Percentiles rank a stretch among this genome's conserved stretches.
phyloP scores from a whole-genome alignment of 148 eudicot species.

The Bassia scoparia region DNA sequence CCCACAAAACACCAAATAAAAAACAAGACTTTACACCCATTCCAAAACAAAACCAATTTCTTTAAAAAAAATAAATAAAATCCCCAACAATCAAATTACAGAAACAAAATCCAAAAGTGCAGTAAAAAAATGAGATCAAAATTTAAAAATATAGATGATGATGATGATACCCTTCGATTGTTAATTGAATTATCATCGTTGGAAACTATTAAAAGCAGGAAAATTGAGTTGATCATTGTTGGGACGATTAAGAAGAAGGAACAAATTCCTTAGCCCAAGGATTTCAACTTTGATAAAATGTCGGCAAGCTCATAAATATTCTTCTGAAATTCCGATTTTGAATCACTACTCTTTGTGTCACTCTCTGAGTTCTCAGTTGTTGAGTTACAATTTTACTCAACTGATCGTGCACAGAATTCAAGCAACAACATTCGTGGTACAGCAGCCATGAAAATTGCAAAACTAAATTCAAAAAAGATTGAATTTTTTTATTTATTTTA shows the following conservation, averaged over 20 bases:
- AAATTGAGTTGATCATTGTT: constrained; percentile 44
- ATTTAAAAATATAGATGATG: neutral
- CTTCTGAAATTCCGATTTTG: constrained; percentile 49
- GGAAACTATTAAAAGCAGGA: constrained; percentile 31
- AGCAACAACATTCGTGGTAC: constrained; percentile 41
- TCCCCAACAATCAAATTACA: constrained; percentile 26
- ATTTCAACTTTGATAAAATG: constrained; percentile 66
- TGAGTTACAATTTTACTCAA: constrained; percentile 29
- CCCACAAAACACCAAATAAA: neutral
- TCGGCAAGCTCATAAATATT: constrained; percentile 62
- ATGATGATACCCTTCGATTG: constrained; percentile 64
- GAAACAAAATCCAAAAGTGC: neutral
- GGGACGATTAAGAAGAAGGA: constrained; percentile 49
- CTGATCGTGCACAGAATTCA: constrained; percentile 40
- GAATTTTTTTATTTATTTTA: neutral
- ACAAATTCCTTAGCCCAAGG: constrained; percentile 86
- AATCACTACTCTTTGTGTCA: constrained; percentile 35
- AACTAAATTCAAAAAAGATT: neutral
- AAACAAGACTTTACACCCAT: neutral
- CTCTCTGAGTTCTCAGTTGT: constrained; percentile 39
- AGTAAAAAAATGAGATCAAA: neutral
- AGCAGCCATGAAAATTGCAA: constrained; percentile 41
- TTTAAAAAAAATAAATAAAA: neutral
- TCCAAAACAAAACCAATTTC: neutral
- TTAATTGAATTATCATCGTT: constrained; percentile 39